phyloP scores from a whole-genome alignment of 1,139 yeast genomes.

The Candida sojae region DNA sequence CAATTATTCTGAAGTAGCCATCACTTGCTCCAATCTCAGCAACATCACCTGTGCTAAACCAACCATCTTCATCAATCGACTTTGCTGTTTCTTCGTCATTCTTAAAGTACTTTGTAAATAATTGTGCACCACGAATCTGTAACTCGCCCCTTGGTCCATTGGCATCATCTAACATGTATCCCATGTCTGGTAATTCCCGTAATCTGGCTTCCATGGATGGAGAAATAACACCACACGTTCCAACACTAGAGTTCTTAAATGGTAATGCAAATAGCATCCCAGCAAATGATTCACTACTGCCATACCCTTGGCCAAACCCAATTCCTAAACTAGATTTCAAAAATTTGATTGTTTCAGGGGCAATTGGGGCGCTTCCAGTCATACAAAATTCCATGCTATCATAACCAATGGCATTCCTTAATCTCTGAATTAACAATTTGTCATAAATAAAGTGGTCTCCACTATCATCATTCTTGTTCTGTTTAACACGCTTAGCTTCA shows the following conservation, averaged over 20 bases:
- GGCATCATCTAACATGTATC: conserved; percentile 47
- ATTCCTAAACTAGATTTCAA: conserved; percentile 61
- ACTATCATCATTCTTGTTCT: conserved; percentile 21
- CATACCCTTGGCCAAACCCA: conserved; percentile 73
- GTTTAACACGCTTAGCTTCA: conserved; percentile 20
- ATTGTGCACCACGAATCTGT: conserved; percentile 66
- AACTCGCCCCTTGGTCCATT: conserved; percentile 58
- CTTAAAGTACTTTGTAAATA: conserved; percentile 61
- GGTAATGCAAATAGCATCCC: conserved; percentile 51
- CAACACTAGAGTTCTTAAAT: conserved; percentile 39
- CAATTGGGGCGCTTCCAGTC: conserved; percentile 78
- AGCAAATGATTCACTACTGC: conserved; percentile 74
- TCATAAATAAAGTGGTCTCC: conserved; percentile 47
- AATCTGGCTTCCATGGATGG: conserved; percentile 58
- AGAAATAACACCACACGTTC: conserved; percentile 65
- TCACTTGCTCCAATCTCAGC: conserved; percentile 50
- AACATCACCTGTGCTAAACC: conserved; percentile 80
- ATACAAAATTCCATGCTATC: conserved; percentile 44
- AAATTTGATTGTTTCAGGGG: conserved; percentile 59
- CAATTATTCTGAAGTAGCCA: conserved; percentile 62
- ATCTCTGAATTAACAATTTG: conserved; percentile 47
- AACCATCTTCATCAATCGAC: conserved; percentile 40
- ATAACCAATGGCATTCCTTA: conserved; percentile 60
- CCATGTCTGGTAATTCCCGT: conserved; percentile 68
- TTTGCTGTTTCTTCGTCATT: conserved; percentile 40